phyloP scores from a whole-genome alignment of 257 asterid genomes.

The Hygrophila difformis region DNA sequence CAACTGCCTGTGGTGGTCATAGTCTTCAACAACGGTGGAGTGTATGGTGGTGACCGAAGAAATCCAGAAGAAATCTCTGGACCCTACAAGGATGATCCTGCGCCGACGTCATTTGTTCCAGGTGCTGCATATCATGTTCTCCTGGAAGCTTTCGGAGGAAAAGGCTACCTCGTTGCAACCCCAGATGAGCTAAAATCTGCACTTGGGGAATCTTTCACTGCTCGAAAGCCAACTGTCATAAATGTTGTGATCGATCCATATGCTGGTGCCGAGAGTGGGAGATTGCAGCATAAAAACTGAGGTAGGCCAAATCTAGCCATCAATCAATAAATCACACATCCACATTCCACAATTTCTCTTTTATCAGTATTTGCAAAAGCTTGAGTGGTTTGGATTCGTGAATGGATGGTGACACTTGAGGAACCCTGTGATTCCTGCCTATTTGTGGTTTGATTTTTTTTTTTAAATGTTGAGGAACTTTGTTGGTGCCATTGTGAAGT shows the following conservation, averaged over 20 bases:
- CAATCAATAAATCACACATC: too few species aligned
- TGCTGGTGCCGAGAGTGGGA: too few species aligned
- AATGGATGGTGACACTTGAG: too few species aligned
- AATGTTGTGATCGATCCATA: conserved; percentile 78
- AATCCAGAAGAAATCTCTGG: conserved; percentile 75
- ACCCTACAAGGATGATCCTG: conserved; percentile 82
- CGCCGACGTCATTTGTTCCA: conserved; percentile 91
- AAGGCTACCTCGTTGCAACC: conserved; percentile 70
- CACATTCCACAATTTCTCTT: too few species aligned
- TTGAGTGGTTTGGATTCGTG: too few species aligned
- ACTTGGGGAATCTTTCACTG: conserved; percentile 60
- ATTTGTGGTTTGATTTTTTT: too few species aligned
- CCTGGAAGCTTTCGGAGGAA: conserved; percentile 84
- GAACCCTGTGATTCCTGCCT: too few species aligned
- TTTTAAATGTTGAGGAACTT: too few species aligned
- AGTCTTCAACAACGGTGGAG: conserved; percentile 89
- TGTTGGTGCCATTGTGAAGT: too few species aligned
- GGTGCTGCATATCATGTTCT: conserved; percentile 73
- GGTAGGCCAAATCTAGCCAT: too few species aligned
- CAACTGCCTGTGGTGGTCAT: conserved; percentile 86
- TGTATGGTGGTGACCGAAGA: conserved; percentile 87
- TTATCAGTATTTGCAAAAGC: too few species aligned
- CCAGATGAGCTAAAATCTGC: conserved; percentile 80
- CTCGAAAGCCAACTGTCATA: conserved; percentile 67
- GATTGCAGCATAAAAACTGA: too few species aligned